Evolutionary conservation across 1,284 basidiomycete genomes (phyloP), one percentile per base, ranked within the genome.

Genomic region (Pholiota adiposa): DNA sequence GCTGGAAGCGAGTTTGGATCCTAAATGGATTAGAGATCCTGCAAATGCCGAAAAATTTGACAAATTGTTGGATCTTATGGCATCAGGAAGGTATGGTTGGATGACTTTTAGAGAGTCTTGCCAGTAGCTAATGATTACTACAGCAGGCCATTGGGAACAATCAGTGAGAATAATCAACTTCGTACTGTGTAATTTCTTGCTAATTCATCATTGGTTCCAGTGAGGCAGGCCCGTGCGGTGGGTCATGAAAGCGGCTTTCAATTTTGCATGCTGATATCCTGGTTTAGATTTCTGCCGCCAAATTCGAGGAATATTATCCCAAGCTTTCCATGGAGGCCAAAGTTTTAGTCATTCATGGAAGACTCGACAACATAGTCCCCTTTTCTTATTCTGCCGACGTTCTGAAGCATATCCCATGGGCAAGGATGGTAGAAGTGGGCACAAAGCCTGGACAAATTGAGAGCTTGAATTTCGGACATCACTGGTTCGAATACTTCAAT

Each of bases 401-500:
- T 6, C 16, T 53, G 36, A 41, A 40, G 25, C 38, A 3, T 8
- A 53, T 53, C 34, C 51, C 38, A 8, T 53, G 51, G 51, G 51
- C 51, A 19, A 53, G 14, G 51, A 53, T 23, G 27, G 38, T 41
- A 7, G 38, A 53, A 53, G 51, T 53, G 4, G 51, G 51, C 11
- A 16, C 21, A 4, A n/a, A 29, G 38, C 51, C 38, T n/a, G 51
- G 51, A 9, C 51, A 53, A 31, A 25, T 53, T 18, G 38, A 53
- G 38, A 36, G 27, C 36, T 8, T 53, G 21, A 25, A 41, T 29
- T 53, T 53, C 21, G 51, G 51, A 2, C 51, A 53, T 29, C 21
- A 41, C n/a, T 53, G 51, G 51, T 41, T 27, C 27, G 51, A 40
- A 53, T 56, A 56, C 12, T 56, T 56, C 34, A 41, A 27, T 40